phyloP scores from a whole-genome alignment of 352 stramenopile species.

The Salisapilia sapeloensis region DNA sequence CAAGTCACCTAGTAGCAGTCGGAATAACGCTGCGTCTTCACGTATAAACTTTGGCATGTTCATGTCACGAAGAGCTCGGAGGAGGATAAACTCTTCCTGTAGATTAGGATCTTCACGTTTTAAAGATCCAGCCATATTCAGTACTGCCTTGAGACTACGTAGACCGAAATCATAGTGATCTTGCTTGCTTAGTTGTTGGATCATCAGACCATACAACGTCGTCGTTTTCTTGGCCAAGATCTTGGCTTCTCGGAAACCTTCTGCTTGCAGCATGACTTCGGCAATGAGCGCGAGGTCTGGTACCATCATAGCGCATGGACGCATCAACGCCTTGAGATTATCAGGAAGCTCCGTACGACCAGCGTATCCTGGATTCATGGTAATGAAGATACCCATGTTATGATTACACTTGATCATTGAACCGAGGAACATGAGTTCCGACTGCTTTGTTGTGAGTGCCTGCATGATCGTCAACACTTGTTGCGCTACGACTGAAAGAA shows the following conservation, averaged over 20 bases:
- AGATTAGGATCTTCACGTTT: constrained; percentile 93
- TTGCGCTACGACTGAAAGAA: constrained; percentile 87
- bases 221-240: constrained; percentile 73
- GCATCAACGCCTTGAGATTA: constrained; percentile 77
- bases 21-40: constrained; percentile 87
- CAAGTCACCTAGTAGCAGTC: constrained; percentile 75
- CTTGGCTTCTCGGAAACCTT: constrained; percentile 73
- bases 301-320: constrained; percentile 80
- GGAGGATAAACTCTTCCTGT: constrained; percentile 91
- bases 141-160: constrained; percentile 63
- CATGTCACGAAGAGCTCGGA: constrained; percentile 90
- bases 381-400: constrained; percentile 88
- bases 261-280: constrained; percentile 76
- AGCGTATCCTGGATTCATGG: constrained; percentile 86
- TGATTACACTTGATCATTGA: constrained; percentile 72
- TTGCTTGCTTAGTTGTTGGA: constrained; percentile 77
- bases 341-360: constrained; percentile 80
- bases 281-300: constrained; percentile 70
- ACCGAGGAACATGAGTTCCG: constrained; percentile 71
- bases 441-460: constrained; percentile 56
- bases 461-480: constrained; percentile 85
- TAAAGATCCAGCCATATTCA: constrained; percentile 71
- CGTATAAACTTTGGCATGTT: constrained; percentile 92
- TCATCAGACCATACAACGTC: constrained; percentile 76
- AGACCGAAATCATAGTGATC: constrained; percentile 81